These are phyloP conservation scores for Aspergillus quadrilineatus DNA, from an alignment of 2,329 filamentous ascomycete species.

Conservation along the genomic window DNA sequence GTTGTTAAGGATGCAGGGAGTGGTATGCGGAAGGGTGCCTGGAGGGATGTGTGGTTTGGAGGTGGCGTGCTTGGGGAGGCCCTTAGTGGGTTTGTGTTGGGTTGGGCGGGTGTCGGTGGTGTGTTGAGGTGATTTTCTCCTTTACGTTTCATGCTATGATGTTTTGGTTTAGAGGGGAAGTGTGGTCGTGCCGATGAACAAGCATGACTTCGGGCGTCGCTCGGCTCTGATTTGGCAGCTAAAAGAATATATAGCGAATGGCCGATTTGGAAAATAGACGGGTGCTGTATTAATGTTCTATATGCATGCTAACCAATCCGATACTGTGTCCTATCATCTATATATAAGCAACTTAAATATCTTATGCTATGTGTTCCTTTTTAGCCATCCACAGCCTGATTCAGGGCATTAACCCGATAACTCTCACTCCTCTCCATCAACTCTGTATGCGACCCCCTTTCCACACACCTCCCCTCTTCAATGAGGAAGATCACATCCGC, in stretches of 20 bases:
- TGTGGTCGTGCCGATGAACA: background rate
- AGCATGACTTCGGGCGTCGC: background rate
- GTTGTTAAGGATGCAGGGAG: conserved; percentile 21
- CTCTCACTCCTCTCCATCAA: conserved; percentile 50
- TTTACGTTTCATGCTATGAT: background rate
- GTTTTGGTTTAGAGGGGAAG: background rate
- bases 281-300: background rate
- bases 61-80: conserved; percentile 48
- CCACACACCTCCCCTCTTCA: conserved; percentile 56
- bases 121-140: conserved; percentile 41
- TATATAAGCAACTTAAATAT: no score
- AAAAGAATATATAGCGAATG: background rate
- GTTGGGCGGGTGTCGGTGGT: conserved; percentile 50
- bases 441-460: conserved; percentile 51
- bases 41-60: conserved; percentile 50
- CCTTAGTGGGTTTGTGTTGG: conserved; percentile 49
- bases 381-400: conserved; percentile 34
- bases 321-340: background rate
- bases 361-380: background rate
- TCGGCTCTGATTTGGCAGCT: no score
- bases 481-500: conserved; percentile 81
- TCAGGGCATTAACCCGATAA: conserved; percentile 52
- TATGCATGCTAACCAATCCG: background rate
- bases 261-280: background rate
- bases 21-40: conserved; percentile 40